A percentile compares a stretch with the other conserved stretches of the same genome.
Evolutionary conservation across 2,329 filamentous ascomycete genomes (phyloP).

Genomic region (Ramularia collo-cygni): DNA sequence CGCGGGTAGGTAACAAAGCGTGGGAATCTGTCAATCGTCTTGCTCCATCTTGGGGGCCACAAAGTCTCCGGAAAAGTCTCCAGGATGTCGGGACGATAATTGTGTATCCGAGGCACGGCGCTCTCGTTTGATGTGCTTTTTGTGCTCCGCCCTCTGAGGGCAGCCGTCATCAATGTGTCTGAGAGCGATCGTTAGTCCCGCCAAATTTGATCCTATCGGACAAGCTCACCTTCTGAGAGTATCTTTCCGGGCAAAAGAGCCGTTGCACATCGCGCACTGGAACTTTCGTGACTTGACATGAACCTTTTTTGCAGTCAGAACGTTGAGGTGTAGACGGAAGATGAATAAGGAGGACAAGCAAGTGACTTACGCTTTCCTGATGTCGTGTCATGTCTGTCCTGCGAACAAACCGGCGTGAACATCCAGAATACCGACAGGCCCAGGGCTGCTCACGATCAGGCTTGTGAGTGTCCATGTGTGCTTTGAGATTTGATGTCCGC

Average conservation of each 20-base stretch:
- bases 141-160: slow-evolving; percentile 46
- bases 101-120: no score
- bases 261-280: slow-evolving; percentile 63
- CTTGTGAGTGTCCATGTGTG: slow-evolving; percentile 79
- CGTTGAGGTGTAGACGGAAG: slow-evolving; percentile 37
- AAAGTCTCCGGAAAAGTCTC: no score
- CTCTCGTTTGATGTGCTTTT: no score
- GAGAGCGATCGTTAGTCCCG: background rate
- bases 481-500: slow-evolving; percentile 77
- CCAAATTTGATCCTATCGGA: no score
- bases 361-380: slow-evolving; percentile 43
- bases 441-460: slow-evolving; percentile 65
- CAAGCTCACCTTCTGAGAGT: slow-evolving; percentile 64
- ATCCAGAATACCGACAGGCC: slow-evolving; percentile 57
- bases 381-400: slow-evolving; percentile 68
- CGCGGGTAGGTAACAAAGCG: no score
- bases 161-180: slow-evolving; percentile 76
- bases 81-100: no score
- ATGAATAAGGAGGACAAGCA: slow-evolving; percentile 23
- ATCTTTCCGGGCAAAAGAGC: slow-evolving; percentile 71
- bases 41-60: no score
- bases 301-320: slow-evolving; percentile 42
- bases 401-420: slow-evolving; percentile 70
- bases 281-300: slow-evolving; percentile 67
- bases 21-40: no score